Evolutionary conservation across 768 basidiomycete species (phyloP).

Genomic region (Mycena sanguinolenta): DNA sequence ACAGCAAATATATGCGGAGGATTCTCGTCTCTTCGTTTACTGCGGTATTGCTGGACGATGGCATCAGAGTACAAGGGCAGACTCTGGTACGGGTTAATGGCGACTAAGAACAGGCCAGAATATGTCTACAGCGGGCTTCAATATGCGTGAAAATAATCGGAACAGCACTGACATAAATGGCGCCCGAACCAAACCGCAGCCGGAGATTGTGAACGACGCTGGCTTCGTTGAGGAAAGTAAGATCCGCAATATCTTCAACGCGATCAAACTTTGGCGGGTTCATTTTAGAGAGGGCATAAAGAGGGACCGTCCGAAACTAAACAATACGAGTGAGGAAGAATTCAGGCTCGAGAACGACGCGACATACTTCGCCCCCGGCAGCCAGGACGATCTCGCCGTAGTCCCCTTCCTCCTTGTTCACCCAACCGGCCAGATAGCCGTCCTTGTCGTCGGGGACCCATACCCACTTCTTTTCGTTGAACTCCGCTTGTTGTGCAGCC

Average conservation of each 20-base stretch:
- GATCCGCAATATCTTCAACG: slow-evolving; percentile 97
- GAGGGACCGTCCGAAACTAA: slow-evolving; percentile 77
- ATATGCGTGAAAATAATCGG: slow-evolving; percentile 14
- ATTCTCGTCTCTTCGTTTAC: slow-evolving; percentile 90
- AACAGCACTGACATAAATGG: slow-evolving; percentile 83
- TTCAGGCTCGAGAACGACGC: slow-evolving; percentile 16
- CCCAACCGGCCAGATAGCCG: slow-evolving; percentile 96
- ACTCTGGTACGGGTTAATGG: slow-evolving; percentile 96
- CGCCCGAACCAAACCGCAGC: slow-evolving; percentile 89
- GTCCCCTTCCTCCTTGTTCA: slow-evolving; percentile 88
- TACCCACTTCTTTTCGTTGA: slow-evolving; percentile 98
- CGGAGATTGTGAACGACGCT: slow-evolving; percentile 98
- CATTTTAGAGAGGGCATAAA: slow-evolving; percentile 93
- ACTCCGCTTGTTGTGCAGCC: slow-evolving; percentile 93
- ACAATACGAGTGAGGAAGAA: background rate
- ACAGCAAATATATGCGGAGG: slow-evolving; percentile 98
- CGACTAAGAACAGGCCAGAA: slow-evolving; percentile 97
- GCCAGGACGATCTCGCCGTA: slow-evolving; percentile 88
- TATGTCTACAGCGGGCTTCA: slow-evolving; percentile 72
- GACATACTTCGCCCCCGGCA: slow-evolving; percentile 81
- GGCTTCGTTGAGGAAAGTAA: slow-evolving; percentile 98
- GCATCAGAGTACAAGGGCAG: slow-evolving; percentile 92
- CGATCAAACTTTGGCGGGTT: slow-evolving; percentile 99
- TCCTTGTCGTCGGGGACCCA: slow-evolving; percentile 96
- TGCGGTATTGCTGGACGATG: slow-evolving; percentile 92